phyloP scores from a whole-genome alignment of 331 rosid species.

The Acacia concinna region DNA sequence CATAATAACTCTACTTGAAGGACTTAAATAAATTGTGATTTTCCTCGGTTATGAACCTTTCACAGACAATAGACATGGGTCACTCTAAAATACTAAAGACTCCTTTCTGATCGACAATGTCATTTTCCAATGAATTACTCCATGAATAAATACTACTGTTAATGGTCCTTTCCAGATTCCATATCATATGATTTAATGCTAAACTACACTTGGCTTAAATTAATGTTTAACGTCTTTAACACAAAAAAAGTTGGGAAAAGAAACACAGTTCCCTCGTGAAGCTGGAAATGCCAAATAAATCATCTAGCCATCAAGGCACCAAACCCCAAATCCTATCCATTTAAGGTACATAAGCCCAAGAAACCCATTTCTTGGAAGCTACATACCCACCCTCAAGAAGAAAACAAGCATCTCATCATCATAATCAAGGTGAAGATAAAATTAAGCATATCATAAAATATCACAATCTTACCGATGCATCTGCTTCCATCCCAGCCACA shows the following conservation, averaged over 20 bases:
- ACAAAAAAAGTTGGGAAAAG: slow-evolving; percentile 2
- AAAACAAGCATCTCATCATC: slow-evolving; percentile 24
- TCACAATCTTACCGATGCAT: slow-evolving; percentile 79
- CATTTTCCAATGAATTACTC: background rate
- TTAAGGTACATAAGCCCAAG: background rate
- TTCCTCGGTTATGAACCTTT: slow-evolving; percentile 5
- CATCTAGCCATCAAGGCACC: slow-evolving; percentile 8
- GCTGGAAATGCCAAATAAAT: background rate
- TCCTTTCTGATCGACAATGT: background rate
- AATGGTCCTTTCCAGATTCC: background rate
- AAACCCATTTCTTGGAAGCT: background rate
- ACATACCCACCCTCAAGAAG: background rate
- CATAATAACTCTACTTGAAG: background rate
- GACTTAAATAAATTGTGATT: background rate
- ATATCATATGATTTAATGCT: background rate
- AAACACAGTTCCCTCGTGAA: background rate
- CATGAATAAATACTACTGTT: background rate
- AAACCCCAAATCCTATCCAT: slow-evolving; percentile 8
- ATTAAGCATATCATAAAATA: background rate
- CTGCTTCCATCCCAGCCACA: slow-evolving; percentile 99
- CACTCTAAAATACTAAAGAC: background rate
- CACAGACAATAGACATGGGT: background rate
- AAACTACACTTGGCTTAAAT: background rate
- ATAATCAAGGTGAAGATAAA: slow-evolving; percentile 23
- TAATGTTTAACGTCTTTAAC: background rate